Base-by-base conservation (phyloP, 306 rosid genomes). In the Prunus kanzakura region DNA sequence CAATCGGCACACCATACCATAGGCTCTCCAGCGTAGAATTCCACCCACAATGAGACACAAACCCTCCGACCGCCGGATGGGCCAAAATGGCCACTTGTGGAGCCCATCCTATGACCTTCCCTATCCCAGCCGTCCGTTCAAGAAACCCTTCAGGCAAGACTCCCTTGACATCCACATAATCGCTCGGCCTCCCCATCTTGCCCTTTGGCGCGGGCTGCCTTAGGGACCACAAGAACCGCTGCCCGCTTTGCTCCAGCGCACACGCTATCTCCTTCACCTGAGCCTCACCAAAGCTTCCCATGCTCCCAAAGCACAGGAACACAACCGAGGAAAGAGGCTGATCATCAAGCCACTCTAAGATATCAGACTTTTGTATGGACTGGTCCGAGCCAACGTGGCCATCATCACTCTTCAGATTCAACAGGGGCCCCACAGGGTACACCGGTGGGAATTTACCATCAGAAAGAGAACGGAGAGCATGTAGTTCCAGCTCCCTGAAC, bases 401-500 rank as follows among this genome's bases (percentile, higher is more conserved):
- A 1, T 69, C 66, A 49, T 63, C 30, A 1, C 78, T 74, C 16
- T 11, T 25, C 35, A 60, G 0, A 41, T 66, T 67, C 27, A 79
- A n/a, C 2, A 79, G 0, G 29, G 83, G 83, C 12, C 83, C 83
- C 3, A 80, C 79, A 0, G 75, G 69, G 18, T 73, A 80, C 8
- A 80, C 47, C 14, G 79, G 79, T 0, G 78, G 78, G n/a, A 23
- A 6, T 56, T 9, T 10, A 2, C 2, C 38, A 0, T 43, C 25
- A 2, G 72, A 72, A 4, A 86, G 76, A 0, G 89, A 71, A 11
- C 23, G 78, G 11, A 84, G 20, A 0, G 89, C 89, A 64, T 79
- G 73, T 1, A 85, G 50, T 63, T 91, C 91, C 0, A 87, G 74
- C 73, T 91, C 96, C 20, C 51, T 61, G 62, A 85, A 82, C 0